Evolutionary conservation across 495 filamentous ascomycete species (phyloP), one percentile per base, ranked within the genome.

Genomic region (Neurospora sp.): DNA sequence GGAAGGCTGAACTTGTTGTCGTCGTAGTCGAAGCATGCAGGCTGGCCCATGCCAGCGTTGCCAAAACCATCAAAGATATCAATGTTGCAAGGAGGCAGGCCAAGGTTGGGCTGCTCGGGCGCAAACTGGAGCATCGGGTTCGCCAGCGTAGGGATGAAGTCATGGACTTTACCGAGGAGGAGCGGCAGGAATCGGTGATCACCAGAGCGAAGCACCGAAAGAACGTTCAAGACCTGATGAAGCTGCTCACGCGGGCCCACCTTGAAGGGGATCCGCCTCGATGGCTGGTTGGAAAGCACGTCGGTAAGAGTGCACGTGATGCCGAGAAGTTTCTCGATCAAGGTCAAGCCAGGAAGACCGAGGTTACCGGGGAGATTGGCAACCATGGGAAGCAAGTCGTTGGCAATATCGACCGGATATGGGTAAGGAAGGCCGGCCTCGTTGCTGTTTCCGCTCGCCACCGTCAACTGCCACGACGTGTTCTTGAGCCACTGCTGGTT

Each of bases 401-500:
- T 84, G 8, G 92, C 88, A 73, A 94, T 86, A 41, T 91, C 88
- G 41, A 94, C 86, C 1, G 92, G 90, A 75, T 90, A 93, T 42
- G 87, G 85, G 75, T 94, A 90, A 3, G 86, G 89, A 83, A 94
- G 83, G 69, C 86, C 83, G 72, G 85, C 78, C 79, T 94, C 87
- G 39, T 82, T 79, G 48, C 76, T 73, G 70, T 78, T 78, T 53
- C 83, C 81, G 72, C 79, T 83, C 68, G 85, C 82, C 73, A 81
- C 82, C 46, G 85, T 84, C 66, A 95, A 78, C 73, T 93, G 90
- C 93, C 93, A 96, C 3, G 92, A 86, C 77, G 91, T 90, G 37
- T 91, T 92, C 75, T 92, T 90, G n/a, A 95, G 86, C 93, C 93
- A 96, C 77, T 92, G 89, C 79, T 94, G 92, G 41, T 91, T 93